Evolutionary conservation across 164 flowering plant genomes (phyloP), one percentile per base, ranked within the genome.

Genomic region (Akebia trifoliata): DNA sequence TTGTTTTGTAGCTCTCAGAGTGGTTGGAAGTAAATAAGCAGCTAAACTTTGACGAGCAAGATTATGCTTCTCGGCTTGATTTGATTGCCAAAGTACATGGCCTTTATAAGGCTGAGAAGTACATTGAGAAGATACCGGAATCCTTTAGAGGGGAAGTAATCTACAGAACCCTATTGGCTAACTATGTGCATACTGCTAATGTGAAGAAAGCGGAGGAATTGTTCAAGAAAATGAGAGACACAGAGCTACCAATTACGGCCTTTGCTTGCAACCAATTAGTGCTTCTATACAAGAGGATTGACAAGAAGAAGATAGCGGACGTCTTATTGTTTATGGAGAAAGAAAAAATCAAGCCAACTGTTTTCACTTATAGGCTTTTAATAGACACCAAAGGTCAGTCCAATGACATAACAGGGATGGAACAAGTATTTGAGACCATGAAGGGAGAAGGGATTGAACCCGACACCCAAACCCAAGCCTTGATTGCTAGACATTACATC

Each of bases 191-290:
- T 6, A 26, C 37, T 28, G 44, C 17, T 57, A 69, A 84, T 54
- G 34, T 62, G 51, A 75, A 66, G 54, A 92, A 86, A 74, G 78
- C 96, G 14, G 91, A 88, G 62, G 82, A 73, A 54, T 54, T 81
- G 5, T 89, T 85, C 70, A 85, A 82, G 59, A 87, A 78, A 70
- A 92, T 92, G 90, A 87, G 67, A 68, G 82, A 81, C 37, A 56
- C 81, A 29, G 79, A 64, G 17, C 81, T 86, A 49, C 73, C 81
- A 8, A 4, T 82, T 4, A 66, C 92, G 0, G 21, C 79, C 51
- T 89, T 85, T 72, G 57, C 86, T 56, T 89, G 84, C 74, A 78
- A 89, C 61, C 95, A 84, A 71, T 61, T 92, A 73, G 76, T 92
- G n/a, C 66, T 89, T n/a, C 77, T 92, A 32, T 92, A 92, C 67